Evolutionary conservation across 495 filamentous ascomycete species (phyloP).

Genomic region (Pyrenopolyporus hunteri): DNA sequence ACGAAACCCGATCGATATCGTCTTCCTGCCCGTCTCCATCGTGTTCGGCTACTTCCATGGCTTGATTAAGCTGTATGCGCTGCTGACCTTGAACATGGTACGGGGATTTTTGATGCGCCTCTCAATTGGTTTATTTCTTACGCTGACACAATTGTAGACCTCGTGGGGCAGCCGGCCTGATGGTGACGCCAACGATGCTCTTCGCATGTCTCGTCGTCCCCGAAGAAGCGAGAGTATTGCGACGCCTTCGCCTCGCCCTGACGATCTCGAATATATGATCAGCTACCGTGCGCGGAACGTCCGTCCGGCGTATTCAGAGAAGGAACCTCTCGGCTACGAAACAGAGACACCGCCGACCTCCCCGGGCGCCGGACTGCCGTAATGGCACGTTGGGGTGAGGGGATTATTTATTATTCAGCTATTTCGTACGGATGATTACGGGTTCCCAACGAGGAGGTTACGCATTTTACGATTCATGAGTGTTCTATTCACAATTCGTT

Average conservation of each 20-base stretch:
- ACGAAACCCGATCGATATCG: conserved; percentile 61
- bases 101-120: not conserved
- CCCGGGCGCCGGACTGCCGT: conserved; percentile 20
- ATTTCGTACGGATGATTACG: conserved; percentile 25
- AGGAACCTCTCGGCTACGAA: conserved; percentile 17
- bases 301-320: conserved; percentile 23
- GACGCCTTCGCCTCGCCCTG: conserved; percentile 45
- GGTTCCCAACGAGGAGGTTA: conserved; percentile 15
- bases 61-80: conserved; percentile 66
- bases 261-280: conserved; percentile 37
- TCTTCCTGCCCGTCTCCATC: conserved; percentile 60
- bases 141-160: conserved; percentile 58
- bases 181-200: conserved; percentile 66
- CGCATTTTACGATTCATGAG: conserved; percentile 41
- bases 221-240: conserved; percentile 54
- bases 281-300: conserved; percentile 14
- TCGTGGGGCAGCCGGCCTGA: conserved; percentile 74
- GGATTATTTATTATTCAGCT: conserved; percentile 22
- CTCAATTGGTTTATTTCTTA: not conserved
- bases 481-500: conserved; percentile 29
- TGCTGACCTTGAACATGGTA: conserved; percentile 55
- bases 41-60: conserved; percentile 67
- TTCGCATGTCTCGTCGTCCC: conserved; percentile 59
- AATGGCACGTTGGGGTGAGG: conserved; percentile 9
- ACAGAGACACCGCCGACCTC: conserved; percentile 28